Percentiles rank a stretch among this genome's conserved stretches.
Conservation (phyloP, 2,329 filamentous ascomycete species). For the Bipolaris zeicola region DNA sequence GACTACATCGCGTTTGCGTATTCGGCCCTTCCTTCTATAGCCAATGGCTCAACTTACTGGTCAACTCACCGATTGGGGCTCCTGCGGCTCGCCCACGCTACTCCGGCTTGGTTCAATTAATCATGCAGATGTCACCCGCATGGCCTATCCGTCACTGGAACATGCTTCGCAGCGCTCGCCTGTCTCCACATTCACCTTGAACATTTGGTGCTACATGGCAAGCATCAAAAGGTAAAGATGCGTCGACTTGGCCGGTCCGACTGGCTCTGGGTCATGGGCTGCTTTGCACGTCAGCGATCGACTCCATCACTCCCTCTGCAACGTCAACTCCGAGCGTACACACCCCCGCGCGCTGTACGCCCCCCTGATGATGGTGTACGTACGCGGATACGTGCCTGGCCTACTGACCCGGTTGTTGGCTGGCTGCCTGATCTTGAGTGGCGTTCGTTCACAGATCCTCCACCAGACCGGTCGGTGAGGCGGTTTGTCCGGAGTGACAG, state of each 20-base stretch:
- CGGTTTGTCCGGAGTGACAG: slow-evolving; percentile 3
- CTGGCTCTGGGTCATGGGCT: slow-evolving; percentile 24
- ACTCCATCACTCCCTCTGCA: slow-evolving; percentile 39
- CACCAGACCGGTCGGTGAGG: slow-evolving; percentile 32
- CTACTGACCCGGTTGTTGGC: slow-evolving; percentile 37
- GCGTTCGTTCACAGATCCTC: slow-evolving; percentile 14
- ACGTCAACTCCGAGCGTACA: slow-evolving; percentile 37
- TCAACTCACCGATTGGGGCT: slow-evolving; percentile 22
- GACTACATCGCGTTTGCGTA: slow-evolving; percentile 2
- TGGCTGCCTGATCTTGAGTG: slow-evolving; percentile 23
- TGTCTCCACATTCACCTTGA: slow-evolving; percentile 28
- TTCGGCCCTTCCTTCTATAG: slow-evolving; percentile 11
- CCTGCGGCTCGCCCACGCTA: slow-evolving; percentile 31
- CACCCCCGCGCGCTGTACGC: slow-evolving; percentile 39
- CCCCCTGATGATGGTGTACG: slow-evolving; percentile 30
- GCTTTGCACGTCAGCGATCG: slow-evolving; percentile 33
- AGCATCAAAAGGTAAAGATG: slow-evolving; percentile 38
- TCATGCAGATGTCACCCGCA: slow-evolving; percentile 50
- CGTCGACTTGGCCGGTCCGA: slow-evolving; percentile 28
- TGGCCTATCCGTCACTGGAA: slow-evolving; percentile 40
- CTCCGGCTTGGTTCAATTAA: slow-evolving; percentile 35
- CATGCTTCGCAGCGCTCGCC: slow-evolving; percentile 34
- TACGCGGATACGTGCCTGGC: slow-evolving; percentile 33
- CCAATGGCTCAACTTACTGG: slow-evolving; percentile 11
- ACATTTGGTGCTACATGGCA: slow-evolving; percentile 39